Percentiles rank a stretch among this genome's conserved stretches.
phyloP scores from a whole-genome alignment of 1,139 yeast species.

The Keqinozyma sinolaborantium region DNA sequence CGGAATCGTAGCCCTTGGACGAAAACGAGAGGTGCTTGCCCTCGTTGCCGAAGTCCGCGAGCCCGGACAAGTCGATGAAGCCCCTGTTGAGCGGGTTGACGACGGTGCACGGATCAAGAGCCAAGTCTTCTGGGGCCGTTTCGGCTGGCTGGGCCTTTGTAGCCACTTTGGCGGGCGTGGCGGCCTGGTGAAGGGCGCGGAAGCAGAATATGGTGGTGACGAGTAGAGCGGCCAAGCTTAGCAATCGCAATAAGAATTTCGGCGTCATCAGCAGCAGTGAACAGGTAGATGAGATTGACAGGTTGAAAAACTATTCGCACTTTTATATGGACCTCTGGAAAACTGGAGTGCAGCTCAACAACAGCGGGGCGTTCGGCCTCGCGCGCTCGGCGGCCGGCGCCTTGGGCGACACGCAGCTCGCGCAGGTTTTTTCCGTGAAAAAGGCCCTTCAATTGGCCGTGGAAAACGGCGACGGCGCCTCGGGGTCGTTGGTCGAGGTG shows the following conservation, averaged over 20 bases:
- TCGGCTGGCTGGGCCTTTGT: constrained; percentile 6
- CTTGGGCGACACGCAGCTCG: background rate
- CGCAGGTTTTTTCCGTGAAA: constrained; percentile 42
- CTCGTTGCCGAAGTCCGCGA: constrained; percentile 42
- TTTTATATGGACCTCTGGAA: constrained; percentile 1
- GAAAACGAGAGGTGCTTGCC: constrained; percentile 55
- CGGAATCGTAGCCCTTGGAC: constrained; percentile 68
- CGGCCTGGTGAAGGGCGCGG: too few species aligned
- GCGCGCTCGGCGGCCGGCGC: background rate
- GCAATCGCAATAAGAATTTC: too few species aligned
- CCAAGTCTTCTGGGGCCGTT: constrained; percentile 13
- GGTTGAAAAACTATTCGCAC: too few species aligned
- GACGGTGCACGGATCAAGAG: constrained; percentile 50
- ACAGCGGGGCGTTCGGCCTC: background rate
- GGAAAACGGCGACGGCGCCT: constrained; percentile 12
- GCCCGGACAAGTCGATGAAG: constrained; percentile 52
- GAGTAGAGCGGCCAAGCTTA: too few species aligned
- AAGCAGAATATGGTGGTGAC: too few species aligned
- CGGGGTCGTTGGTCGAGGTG: constrained; percentile 22
- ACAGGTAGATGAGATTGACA: too few species aligned
- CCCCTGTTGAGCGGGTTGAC: constrained; percentile 49
- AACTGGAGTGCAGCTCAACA: constrained; percentile 3
- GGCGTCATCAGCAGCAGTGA: too few species aligned
- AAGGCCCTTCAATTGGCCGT: constrained; percentile 31
- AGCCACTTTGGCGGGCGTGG: constrained; percentile 3